Base-by-base conservation (phyloP, 192 early-diverging fungal species). In the Oehlia diaphana region DNA sequence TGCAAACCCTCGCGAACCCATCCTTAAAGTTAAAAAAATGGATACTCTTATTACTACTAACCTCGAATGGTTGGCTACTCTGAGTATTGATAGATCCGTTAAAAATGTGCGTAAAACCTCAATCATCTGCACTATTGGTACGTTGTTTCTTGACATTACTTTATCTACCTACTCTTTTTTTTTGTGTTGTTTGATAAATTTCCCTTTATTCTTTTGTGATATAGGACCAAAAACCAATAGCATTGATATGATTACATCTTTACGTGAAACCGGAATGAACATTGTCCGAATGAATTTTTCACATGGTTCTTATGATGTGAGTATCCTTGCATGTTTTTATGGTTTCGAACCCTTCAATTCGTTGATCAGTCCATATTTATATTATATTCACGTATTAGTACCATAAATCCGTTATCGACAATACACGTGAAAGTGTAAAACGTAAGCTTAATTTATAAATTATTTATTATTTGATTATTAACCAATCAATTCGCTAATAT, bases 81-180 rank as follows among this genome's bases (percentile, higher is more conserved):
- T 95, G 65, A 85, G 85, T 72, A 90, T 93, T 68, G 89, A 86
- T 76, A 79, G 84, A 61, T 84, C 90, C 63, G 90, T 89, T 9
- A 76, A 77, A 33, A 87, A 86, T 37, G 81, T 88, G 68, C 92
- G 94, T 80, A 94, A 94, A 84, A 93, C 91, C 37, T 92, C 93
- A 66, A 94, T 95, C 50, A 94, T 95, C 84, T 94, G 93, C 85
- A 95, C 94, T 76, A 92, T 91, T 77, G 90, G 91, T 89, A 86
- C 70, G 44, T 63, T 9, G 23, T 8, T 42, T 39, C 9, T n/a
- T 68, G 3, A 26, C 58, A 21, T 74, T 61, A 14, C 12, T 49
- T 9, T 16, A 16, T 37, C 26, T 2, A 31, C 73, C 44, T 68
- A 39, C 6, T 37, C 6, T 3, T 42, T 42, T 42, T 7, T 80